These are phyloP conservation scores for Eucalyptus victrix DNA, from an alignment of 345 rosid genomes.

Conservation along the genomic window DNA sequence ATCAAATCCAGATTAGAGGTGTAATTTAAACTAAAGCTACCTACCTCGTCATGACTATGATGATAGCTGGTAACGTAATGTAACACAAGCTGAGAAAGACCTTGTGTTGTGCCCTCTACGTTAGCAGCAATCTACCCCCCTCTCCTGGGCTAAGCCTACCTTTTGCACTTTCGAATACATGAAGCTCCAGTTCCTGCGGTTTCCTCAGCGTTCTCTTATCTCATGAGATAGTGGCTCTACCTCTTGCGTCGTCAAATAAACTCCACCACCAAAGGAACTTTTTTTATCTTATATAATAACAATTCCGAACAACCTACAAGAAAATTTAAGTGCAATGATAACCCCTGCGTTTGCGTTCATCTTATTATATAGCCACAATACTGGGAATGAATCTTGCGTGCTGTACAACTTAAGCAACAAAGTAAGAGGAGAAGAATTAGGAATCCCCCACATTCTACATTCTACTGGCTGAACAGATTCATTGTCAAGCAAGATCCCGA, in stretches of 20 bases:
- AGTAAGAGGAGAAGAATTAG: not conserved
- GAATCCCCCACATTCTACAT: not conserved
- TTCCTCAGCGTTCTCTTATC: not conserved
- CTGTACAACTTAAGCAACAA: not conserved
- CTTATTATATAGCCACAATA: not conserved
- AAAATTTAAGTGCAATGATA: not conserved
- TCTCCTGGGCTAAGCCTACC: not conserved
- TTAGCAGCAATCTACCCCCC: not conserved
- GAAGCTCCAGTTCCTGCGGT: not conserved
- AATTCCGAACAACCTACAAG: not conserved
- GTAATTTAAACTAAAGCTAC: not conserved
- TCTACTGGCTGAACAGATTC: not conserved
- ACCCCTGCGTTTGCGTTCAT: not conserved
- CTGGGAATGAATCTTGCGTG: not conserved
- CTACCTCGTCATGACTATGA: not conserved
- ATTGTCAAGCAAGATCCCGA: constrained; percentile 1
- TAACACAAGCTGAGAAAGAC: not conserved
- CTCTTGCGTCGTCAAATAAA: not conserved
- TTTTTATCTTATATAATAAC: not conserved
- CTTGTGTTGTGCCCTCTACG: not conserved
- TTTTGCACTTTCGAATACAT: not conserved
- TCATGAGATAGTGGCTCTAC: not conserved
- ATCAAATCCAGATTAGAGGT: not conserved
- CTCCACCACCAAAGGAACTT: not conserved
- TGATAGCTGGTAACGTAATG: not conserved